These are phyloP conservation scores for Zygosaccharomyces rouxii DNA, from an alignment of 805 yeast genomes.

Conservation along the genomic window DNA sequence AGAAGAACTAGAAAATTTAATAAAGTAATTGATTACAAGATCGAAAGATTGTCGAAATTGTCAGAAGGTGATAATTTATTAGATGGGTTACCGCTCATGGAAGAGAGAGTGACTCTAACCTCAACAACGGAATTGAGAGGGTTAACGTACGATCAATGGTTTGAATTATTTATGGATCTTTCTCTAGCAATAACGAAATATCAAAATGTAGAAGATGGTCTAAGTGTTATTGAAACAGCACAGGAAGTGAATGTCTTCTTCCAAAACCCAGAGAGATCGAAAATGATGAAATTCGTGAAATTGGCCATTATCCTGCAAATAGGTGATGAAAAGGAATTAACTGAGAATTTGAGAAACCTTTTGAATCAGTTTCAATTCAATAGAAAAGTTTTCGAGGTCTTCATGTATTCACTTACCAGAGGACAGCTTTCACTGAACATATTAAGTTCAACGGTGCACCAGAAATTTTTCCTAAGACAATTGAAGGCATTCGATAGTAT, in stretches of 20 bases:
- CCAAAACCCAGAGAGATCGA: conserved; percentile 56
- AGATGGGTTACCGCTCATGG: conserved; percentile 35
- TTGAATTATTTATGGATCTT: conserved; percentile 73
- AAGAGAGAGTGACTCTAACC: conserved; percentile 42
- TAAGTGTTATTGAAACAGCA: conserved; percentile 67
- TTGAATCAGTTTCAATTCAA: conserved; percentile 72
- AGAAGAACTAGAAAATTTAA: conserved; percentile 56
- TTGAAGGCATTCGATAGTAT: conserved; percentile 82
- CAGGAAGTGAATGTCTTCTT: conserved; percentile 73
- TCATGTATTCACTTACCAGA: conserved; percentile 56
- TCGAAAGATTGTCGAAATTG: conserved; percentile 61
- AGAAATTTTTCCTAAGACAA: conserved; percentile 84
- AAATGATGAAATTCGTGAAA: conserved; percentile 58
- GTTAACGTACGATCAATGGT: conserved; percentile 75
- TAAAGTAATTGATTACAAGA: conserved; percentile 66
- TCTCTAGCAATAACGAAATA: conserved; percentile 62
- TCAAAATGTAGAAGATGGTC: conserved; percentile 59
- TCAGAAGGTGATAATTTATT: conserved; percentile 50
- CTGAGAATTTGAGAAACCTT: conserved; percentile 57
- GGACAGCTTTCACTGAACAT: conserved; percentile 56
- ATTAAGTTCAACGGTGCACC: conserved; percentile 76
- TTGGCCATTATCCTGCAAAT: conserved; percentile 52
- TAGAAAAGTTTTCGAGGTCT: conserved; percentile 59
- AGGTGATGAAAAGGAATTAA: conserved; percentile 50
- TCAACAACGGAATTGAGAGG: conserved; percentile 68